These are phyloP conservation scores for Ceratorhiza oryzae-sativae DNA, from an alignment of 1,284 basidiomycete species.

Conservation along the genomic window DNA sequence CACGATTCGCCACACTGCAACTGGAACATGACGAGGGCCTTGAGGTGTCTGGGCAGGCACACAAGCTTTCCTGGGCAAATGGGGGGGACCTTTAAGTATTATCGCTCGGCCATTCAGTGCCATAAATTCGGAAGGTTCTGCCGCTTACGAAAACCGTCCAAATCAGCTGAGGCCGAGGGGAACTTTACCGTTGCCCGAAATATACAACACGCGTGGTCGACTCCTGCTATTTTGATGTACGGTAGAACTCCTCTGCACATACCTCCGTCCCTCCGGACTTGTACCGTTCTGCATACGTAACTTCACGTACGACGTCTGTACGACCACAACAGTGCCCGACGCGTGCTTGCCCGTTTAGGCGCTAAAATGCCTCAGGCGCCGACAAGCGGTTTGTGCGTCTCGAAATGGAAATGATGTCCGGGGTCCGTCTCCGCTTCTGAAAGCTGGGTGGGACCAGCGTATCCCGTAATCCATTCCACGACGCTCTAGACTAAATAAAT, in stretches of 20 bases:
- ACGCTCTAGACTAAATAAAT: not conserved
- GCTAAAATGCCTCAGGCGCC: conserved; percentile 24
- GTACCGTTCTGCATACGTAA: not conserved
- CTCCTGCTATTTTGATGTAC: not conserved
- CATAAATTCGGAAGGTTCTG: not conserved
- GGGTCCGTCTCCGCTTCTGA: not conserved
- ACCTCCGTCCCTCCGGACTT: not conserved
- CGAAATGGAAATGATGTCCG: not conserved
- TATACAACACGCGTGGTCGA: not conserved
- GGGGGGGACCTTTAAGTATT: not conserved
- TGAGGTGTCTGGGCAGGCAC: not conserved
- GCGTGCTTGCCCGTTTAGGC: not conserved
- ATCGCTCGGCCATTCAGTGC: not conserved
- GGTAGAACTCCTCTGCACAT: not conserved
- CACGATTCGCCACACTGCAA: conserved; percentile 33
- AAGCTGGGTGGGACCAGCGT: not conserved
- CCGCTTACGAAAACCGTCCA: not conserved
- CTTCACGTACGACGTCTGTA: no score
- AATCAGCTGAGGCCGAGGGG: no score
- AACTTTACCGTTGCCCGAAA: not conserved
- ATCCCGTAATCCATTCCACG: not conserved
- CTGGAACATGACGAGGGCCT: conserved; percentile 19
- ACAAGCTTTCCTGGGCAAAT: not conserved
- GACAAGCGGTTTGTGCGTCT: conserved; percentile 3
- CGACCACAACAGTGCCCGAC: not conserved